Evolutionary conservation across 2,329 filamentous ascomycete genomes (phyloP), one percentile per base, ranked within the genome.

Genomic region (Aspergillus intermedius): DNA sequence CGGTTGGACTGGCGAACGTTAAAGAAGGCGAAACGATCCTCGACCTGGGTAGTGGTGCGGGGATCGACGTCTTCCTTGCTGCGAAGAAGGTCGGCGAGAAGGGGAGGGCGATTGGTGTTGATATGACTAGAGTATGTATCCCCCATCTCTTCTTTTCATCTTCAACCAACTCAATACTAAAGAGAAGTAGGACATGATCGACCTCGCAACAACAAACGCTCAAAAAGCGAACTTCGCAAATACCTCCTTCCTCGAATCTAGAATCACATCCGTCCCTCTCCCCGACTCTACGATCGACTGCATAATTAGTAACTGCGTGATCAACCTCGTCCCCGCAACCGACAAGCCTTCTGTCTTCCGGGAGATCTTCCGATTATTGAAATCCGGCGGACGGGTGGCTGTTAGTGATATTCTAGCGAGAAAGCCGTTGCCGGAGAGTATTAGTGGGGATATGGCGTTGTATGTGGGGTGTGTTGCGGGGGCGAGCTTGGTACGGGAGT

Each of bases 281-380:
- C 59, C 66, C 1, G 54, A 63, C 8, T 57, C 51, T 7, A 74
- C 59, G 13, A 76, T 73, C 15, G 73, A 83, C 62, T 77, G 77
- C 56, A 74, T 85, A 49, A 81, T 84, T 53, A 79, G 75, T 53
- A 86, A 85, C 64, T 86, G 81, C 50, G 80, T 82, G 22, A 66
- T 84, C 50, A 83, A 83, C 54, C 75, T 83, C 0, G 76, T 83
- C 1, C 79, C 78, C 0, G 60, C 65, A 7, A 49, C 52, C 0
- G 77, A 83, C 8, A 83, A 82, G 58, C 71, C 66, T 5, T 51
- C 67, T 0, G 79, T 76, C 0, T 84, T 85, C 52, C 56, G 64
- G 0, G 81, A 85, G 60, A 82, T 84, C 57, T 71, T 71, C 49
- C 74, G 82, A 1, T 53, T 85, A 0, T 68, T 85, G 1, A 80